Conservation (phyloP, 2,329 filamentous ascomycete genomes). For the Penicillium sp. region DNA sequence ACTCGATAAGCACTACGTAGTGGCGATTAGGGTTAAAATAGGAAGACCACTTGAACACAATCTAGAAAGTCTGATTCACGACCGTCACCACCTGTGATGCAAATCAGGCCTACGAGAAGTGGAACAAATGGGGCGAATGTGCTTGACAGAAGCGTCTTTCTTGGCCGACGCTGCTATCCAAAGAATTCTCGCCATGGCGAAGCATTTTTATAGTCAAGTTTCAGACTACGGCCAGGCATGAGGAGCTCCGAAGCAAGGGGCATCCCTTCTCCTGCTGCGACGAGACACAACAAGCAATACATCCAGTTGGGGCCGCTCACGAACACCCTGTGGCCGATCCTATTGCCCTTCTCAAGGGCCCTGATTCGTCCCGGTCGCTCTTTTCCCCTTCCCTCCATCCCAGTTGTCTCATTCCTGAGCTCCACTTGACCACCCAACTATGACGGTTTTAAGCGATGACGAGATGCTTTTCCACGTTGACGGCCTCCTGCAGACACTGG, state of each 20-base stretch:
- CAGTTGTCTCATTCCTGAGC: slow-evolving; percentile 35
- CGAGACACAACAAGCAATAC: slow-evolving; percentile 29
- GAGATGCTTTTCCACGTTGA: slow-evolving; percentile 36
- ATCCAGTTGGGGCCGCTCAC: slow-evolving; percentile 27
- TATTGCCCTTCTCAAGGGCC: slow-evolving; percentile 29
- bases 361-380: slow-evolving; percentile 25
- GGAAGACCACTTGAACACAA: not conserved
- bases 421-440: slow-evolving; percentile 21
- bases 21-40: not conserved
- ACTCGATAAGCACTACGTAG: not conserved
- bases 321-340: slow-evolving; percentile 27
- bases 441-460: slow-evolving; percentile 31
- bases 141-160: not conserved
- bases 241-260: slow-evolving; percentile 25
- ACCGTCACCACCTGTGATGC: not conserved
- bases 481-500: slow-evolving; percentile 28
- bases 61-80: not conserved
- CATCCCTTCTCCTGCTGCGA: slow-evolving; percentile 21
- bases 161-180: slow-evolving; percentile 1
- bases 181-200: slow-evolving; percentile 14
- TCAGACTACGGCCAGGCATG: slow-evolving; percentile 21
- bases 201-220: slow-evolving; percentile 28
- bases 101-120: not conserved
- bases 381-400: slow-evolving; percentile 26
- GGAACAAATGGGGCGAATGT: not conserved